Conservation (phyloP, 495 filamentous ascomycete genomes). For the Neurospora sp. region DNA sequence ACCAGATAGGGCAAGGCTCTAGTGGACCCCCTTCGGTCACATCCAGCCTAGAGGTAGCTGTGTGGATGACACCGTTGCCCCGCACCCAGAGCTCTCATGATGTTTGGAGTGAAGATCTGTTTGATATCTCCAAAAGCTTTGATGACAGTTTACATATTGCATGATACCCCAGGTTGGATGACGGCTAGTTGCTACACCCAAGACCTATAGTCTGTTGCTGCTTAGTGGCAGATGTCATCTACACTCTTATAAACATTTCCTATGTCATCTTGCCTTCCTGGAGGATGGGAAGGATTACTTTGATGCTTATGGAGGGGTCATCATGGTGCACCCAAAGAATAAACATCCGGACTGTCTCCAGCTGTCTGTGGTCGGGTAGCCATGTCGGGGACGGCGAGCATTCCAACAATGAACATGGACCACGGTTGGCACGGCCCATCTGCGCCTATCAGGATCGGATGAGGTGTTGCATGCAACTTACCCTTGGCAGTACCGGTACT, state of each 20-base stretch:
- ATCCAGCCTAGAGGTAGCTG: too few species aligned
- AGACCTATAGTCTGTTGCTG: neutral
- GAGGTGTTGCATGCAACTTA: slow-evolving; percentile 4
- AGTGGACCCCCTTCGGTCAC: neutral
- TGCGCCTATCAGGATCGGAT: slow-evolving; percentile 4
- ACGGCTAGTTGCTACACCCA: neutral
- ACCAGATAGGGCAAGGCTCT: neutral
- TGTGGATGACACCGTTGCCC: neutral
- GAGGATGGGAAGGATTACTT: neutral
- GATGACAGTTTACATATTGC: neutral
- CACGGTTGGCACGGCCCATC: neutral
- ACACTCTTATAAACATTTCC: neutral
- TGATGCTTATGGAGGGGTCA: neutral
- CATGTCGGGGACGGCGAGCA: neutral
- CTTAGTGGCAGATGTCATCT: neutral
- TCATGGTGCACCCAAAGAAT: neutral
- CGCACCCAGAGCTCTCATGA: neutral
- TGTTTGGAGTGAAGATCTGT: neutral
- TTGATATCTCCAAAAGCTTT: neutral
- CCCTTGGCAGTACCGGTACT: slow-evolving; percentile 20
- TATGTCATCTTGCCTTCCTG: neutral
- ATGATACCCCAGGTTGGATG: neutral
- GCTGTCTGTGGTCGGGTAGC: neutral
- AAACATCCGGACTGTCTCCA: neutral
- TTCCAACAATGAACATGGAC: neutral